These are phyloP conservation scores for Crepidotus variabilis DNA, from an alignment of 768 basidiomycete species.

Conservation along the genomic window DNA sequence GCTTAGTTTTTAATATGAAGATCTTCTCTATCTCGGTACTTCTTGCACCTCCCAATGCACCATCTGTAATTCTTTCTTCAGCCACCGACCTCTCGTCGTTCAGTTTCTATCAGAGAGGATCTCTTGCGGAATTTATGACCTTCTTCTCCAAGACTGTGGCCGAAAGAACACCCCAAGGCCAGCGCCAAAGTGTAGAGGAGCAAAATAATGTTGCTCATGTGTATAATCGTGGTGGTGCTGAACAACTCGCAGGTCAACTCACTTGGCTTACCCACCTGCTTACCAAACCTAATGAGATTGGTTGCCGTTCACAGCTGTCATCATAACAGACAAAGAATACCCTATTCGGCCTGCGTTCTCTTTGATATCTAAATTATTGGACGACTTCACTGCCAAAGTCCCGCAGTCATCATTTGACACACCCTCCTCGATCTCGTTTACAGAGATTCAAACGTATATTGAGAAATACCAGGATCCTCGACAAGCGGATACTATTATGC, in stretches of 20 bases:
- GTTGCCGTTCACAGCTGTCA: conserved; percentile 53
- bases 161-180: conserved; percentile 81
- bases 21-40: conserved; percentile 78
- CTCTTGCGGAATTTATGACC: conserved; percentile 86
- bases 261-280: not conserved
- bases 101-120: conserved; percentile 89
- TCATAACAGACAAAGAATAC: conserved; percentile 95
- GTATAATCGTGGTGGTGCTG: conserved; percentile 85
- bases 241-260: conserved; percentile 73
- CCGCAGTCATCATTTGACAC: conserved; percentile 66
- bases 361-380: conserved; percentile 85
- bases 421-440: conserved; percentile 70
- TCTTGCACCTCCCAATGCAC: conserved; percentile 59
- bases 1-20: conserved; percentile 58
- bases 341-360: conserved; percentile 97
- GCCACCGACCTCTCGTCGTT: conserved; percentile 85
- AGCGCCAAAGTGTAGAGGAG: conserved; percentile 93
- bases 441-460: conserved; percentile 71
- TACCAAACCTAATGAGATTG: not conserved
- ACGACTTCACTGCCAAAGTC: conserved; percentile 84
- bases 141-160: conserved; percentile 94
- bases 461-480: conserved; percentile 95
- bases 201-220: conserved; percentile 92
- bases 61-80: conserved; percentile 59
- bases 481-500: conserved; percentile 97